A percentile compares a stretch with the other conserved stretches of the same genome.
Evolutionary conservation across 2,329 filamentous ascomycete species (phyloP).

Genomic region (Trichothecium roseum): DNA sequence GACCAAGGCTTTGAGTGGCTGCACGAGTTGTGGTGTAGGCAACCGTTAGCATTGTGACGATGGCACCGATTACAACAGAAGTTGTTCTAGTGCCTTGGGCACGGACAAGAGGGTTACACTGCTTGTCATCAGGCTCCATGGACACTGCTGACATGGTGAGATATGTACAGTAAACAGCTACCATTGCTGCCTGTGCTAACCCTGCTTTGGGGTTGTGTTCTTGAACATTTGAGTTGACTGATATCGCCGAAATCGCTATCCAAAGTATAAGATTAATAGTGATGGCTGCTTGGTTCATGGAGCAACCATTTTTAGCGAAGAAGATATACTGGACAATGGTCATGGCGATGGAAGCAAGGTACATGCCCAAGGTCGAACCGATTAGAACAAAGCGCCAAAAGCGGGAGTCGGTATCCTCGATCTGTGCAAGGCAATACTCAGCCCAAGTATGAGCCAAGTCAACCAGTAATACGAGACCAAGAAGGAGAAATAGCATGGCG

Average conservation of each 20-base stretch:
- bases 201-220: conserved; percentile 89
- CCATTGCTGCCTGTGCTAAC: conserved; percentile 94
- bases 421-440: conserved; percentile 88
- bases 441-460: conserved; percentile 96
- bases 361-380: conserved; percentile 90
- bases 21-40: conserved; percentile 96
- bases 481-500: conserved; percentile 85
- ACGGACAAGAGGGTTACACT: conserved; percentile 85
- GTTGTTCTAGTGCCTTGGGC: conserved; percentile 83
- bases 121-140: conserved; percentile 91
- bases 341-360: conserved; percentile 81
- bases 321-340: conserved; percentile 96
- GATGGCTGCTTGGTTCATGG: conserved; percentile 95
- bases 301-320: conserved; percentile 71
- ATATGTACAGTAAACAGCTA: conserved; percentile 96
- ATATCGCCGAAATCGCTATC: conserved; percentile 69
- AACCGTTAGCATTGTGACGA: conserved; percentile 93
- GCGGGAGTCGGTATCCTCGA: conserved; percentile 77
- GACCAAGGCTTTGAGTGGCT: conserved; percentile 77
- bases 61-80: conserved; percentile 82
- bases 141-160: conserved; percentile 96
- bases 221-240: conserved; percentile 83
- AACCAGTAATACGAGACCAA: conserved; percentile 85
- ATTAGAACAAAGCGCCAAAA: conserved; percentile 82
- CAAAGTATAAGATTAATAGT: conserved; percentile 86